Conservation (phyloP, 2,329 filamentous ascomycete genomes). For the Macrophomina phaseolina region DNA sequence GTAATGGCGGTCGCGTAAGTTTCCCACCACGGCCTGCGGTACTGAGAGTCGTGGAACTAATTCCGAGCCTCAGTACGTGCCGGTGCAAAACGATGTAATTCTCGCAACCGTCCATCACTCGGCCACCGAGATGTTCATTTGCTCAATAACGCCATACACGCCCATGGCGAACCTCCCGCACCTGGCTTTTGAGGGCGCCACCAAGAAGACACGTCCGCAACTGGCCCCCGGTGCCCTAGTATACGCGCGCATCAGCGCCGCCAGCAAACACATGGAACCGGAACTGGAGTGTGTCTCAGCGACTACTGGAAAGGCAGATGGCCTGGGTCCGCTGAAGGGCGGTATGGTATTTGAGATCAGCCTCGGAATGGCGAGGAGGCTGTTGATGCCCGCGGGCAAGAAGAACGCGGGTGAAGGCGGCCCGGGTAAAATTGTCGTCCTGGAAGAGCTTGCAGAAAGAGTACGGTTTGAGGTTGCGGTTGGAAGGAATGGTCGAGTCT, state of each 20-base stretch:
- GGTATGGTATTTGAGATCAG: conserved; percentile 88
- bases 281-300: conserved; percentile 90
- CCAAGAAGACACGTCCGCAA: conserved; percentile 87
- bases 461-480: conserved; percentile 92
- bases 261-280: conserved; percentile 56
- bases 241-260: conserved; percentile 82
- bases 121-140: conserved; percentile 78
- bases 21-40: conserved; percentile 31
- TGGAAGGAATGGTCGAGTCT: conserved; percentile 88
- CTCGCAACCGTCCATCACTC: conserved; percentile 84
- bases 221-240: conserved; percentile 78
- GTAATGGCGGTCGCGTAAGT: conserved; percentile 70
- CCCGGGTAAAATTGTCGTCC: conserved; percentile 61
- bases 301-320: conserved; percentile 85
- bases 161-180: conserved; percentile 75
- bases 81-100: conserved; percentile 81
- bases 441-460: conserved; percentile 83
- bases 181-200: conserved; percentile 89
- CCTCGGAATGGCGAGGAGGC: conserved; percentile 77
- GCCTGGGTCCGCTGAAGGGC: conserved; percentile 79
- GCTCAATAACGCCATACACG: conserved; percentile 71
- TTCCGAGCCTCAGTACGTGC: conserved; percentile 68
- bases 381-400: conserved; percentile 65
- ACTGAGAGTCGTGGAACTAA: background rate
- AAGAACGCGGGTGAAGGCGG: conserved; percentile 52